phyloP scores from a whole-genome alignment of 2,329 filamentous ascomycete genomes.

The Stagonosporopsis vannaccii region DNA sequence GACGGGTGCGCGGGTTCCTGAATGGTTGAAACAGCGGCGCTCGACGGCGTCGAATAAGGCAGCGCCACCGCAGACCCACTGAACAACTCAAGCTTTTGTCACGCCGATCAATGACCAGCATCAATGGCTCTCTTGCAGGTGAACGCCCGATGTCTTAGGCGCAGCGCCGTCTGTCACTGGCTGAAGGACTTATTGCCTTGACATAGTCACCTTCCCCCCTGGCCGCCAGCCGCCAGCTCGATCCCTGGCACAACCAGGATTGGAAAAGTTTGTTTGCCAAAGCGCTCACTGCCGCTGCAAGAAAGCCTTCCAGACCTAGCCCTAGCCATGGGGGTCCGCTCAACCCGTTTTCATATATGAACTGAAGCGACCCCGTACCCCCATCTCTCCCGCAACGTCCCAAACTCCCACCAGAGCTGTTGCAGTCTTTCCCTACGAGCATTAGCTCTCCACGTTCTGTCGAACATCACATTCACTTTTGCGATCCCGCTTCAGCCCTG shows the following conservation, averaged over 20 bases:
- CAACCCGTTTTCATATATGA: slow-evolving; percentile 39
- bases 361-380: slow-evolving; percentile 31
- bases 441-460: slow-evolving; percentile 53
- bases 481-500: slow-evolving; percentile 51
- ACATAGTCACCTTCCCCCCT: slow-evolving; percentile 27
- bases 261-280: slow-evolving; percentile 38
- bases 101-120: slow-evolving; percentile 30
- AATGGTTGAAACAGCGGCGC: slow-evolving; percentile 37
- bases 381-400: slow-evolving; percentile 33
- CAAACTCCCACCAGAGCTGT: slow-evolving; percentile 42
- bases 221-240: slow-evolving; percentile 25
- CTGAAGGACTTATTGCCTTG: slow-evolving; percentile 8
- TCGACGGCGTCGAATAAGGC: slow-evolving; percentile 25
- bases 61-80: slow-evolving; percentile 25
- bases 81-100: slow-evolving; percentile 34
- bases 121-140: slow-evolving; percentile 16
- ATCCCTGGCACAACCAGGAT: slow-evolving; percentile 30
- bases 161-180: slow-evolving; percentile 21
- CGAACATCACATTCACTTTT: slow-evolving; percentile 47
- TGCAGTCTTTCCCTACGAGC: slow-evolving; percentile 50
- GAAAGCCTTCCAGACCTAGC: slow-evolving; percentile 21
- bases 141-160: slow-evolving; percentile 18
- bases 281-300: slow-evolving; percentile 26
- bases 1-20: slow-evolving; percentile 33
- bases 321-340: slow-evolving; percentile 17